Evolutionary conservation across 352 stramenopile species (phyloP), one percentile per base, ranked within the genome.

Genomic region (Phytopythium boreale): DNA sequence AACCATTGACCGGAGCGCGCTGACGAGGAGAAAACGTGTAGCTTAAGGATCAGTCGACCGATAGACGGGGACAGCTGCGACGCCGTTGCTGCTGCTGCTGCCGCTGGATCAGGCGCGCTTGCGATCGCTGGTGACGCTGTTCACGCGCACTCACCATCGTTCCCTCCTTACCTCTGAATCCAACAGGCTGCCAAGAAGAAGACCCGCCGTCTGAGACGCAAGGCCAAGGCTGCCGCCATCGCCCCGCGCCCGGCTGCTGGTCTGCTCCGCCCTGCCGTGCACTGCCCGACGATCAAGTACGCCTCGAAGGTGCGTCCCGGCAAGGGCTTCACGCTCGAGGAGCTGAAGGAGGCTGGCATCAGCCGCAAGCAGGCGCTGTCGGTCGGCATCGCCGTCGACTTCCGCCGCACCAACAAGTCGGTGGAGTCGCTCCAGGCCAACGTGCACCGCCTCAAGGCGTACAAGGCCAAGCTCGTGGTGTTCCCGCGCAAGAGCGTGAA

Each of bases 321-420:
- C 69, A 97, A 97, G 77, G 98, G 98, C 64, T 99, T 99, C 87
- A 98, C 97, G 60, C 80, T 99, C 60, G 96, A 98, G 69, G 98
- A 99, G 89, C 82, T 99, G 56, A 99, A 99, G 89, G 95, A 93
- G 64, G 98, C 97, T 72, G 96, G 96, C 62, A 96, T 99, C 75
- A 96, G 80, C 72, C 88, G 92, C 75, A 98, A 98, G 75, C 89
- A 98, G 72, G 98, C 98, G 26, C 82, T 93, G 58, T 98, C 96
- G 67, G 97, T 99, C 70, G 98, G 98, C 71, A 99, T 99, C 74
- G 85, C 97, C 62, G 97, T 99, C 14, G 98, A 99, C 87, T 92
- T 97, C 79, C 96, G 98, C 66, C 93, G 98, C 71, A 98, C 84
- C 66, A 99, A 99, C 97, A 97, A 98, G 79, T 98, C 83, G 71